Evolutionary conservation across 305 asterid species (phyloP).

Genomic region (Fraxinus nigra): DNA sequence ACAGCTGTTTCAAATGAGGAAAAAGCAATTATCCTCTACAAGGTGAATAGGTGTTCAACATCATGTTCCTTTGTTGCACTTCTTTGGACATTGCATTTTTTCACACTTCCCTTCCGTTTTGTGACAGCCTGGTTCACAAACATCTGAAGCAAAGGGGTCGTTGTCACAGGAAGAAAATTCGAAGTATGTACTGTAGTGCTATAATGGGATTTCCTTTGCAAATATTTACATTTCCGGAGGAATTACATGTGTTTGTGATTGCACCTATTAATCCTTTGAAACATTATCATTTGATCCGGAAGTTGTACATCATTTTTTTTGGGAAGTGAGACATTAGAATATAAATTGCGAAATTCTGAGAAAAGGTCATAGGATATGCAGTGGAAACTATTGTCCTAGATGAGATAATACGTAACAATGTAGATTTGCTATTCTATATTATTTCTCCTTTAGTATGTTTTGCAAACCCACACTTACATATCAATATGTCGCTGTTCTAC

Average conservation of each 20-base stretch:
- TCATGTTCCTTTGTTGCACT: constrained; percentile 10
- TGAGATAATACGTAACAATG: background rate
- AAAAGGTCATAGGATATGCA: background rate
- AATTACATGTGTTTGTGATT: background rate
- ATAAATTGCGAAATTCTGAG: background rate
- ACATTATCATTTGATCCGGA: background rate
- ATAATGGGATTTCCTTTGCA: constrained; percentile 21
- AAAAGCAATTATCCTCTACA: constrained; percentile 83
- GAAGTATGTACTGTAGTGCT: constrained; percentile 49
- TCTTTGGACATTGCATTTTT: constrained; percentile 12
- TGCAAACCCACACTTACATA: background rate
- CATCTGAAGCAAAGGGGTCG: constrained; percentile 53
- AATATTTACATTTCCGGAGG: constrained; percentile 5
- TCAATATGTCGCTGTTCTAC: background rate
- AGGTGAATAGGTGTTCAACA: constrained; percentile 47
- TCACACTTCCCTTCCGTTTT: constrained; percentile 20
- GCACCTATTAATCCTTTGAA: background rate
- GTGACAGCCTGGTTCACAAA: constrained; percentile 64
- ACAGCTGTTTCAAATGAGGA: constrained; percentile 51
- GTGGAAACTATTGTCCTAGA: background rate
- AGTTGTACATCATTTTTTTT: background rate
- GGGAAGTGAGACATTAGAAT: background rate
- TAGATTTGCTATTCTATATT: background rate
- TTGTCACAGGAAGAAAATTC: constrained; percentile 57
- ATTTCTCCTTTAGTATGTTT: background rate